Percentiles rank a stretch among this genome's conserved stretches.
These are phyloP conservation scores for Magnolia changhungtana DNA, from an alignment of 164 flowering plant species.

Conservation along the genomic window DNA sequence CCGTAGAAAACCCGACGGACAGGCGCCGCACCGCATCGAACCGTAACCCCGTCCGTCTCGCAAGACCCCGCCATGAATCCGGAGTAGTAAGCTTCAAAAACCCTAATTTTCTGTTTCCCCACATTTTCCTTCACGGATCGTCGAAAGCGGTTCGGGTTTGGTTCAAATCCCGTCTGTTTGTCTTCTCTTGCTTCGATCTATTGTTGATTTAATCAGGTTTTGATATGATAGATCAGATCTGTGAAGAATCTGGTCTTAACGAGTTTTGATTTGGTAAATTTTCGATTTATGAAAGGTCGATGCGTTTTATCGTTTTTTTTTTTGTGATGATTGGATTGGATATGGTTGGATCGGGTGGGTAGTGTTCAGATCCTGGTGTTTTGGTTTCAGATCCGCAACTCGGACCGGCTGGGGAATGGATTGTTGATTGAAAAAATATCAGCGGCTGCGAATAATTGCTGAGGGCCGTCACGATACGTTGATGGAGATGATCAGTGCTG, in stretches of 20 bases:
- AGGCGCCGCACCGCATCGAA: not conserved
- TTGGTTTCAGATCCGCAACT: not conserved
- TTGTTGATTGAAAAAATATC: not conserved
- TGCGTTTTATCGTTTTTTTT: not conserved
- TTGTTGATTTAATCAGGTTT: not conserved
- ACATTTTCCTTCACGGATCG: not conserved
- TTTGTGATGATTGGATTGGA: not conserved
- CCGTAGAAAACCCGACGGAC: not conserved
- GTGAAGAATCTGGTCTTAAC: not conserved
- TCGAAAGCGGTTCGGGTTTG: not conserved
- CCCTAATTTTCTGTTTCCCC: not conserved
- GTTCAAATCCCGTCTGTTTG: not conserved
- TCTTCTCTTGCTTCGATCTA: not conserved
- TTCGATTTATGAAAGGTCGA: not conserved
- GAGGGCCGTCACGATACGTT: not conserved
- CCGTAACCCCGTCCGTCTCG: not conserved
- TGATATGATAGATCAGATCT: constrained; percentile 2
- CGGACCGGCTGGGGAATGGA: not conserved
- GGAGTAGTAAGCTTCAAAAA: constrained; percentile 8
- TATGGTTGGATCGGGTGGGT: not conserved
- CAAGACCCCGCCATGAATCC: constrained; percentile 7
- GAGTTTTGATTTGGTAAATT: not conserved
- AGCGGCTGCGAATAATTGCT: not conserved
- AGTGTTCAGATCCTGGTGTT: not conserved
- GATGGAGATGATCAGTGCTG: not conserved